Percentiles rank a stretch among this genome's conserved stretches.
phyloP scores from a whole-genome alignment of 768 basidiomycete species.

The Lentinula guzmanii region DNA sequence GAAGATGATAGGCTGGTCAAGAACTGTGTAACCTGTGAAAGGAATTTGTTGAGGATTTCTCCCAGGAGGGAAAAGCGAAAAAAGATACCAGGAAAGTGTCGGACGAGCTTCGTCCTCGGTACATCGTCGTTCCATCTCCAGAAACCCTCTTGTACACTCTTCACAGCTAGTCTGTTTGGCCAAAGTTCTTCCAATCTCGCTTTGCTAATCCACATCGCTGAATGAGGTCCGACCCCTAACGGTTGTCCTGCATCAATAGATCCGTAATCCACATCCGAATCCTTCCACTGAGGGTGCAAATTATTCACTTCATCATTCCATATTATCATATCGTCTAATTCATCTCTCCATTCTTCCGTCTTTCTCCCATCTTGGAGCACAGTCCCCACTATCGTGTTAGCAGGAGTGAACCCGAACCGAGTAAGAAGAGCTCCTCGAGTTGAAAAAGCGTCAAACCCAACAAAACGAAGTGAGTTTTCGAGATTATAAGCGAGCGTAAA shows the following conservation, averaged over 20 bases:
- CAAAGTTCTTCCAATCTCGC: conserved; percentile 20
- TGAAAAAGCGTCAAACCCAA: conserved; percentile 38
- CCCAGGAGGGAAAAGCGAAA: neutral
- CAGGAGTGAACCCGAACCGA: conserved; percentile 32
- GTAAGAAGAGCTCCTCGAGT: conserved; percentile 31
- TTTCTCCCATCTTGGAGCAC: conserved; percentile 43
- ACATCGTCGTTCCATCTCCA: conserved; percentile 48
- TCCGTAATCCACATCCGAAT: conserved; percentile 51
- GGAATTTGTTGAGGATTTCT: neutral
- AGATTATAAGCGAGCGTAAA: conserved; percentile 75
- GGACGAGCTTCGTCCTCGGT: conserved; percentile 50
- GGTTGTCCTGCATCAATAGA: conserved; percentile 41
- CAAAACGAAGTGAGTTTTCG: conserved; percentile 51
- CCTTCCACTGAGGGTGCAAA: conserved; percentile 41
- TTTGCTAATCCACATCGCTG: conserved; percentile 37
- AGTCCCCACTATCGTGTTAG: conserved; percentile 13
- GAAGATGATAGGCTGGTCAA: conserved; percentile 76
- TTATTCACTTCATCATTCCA: conserved; percentile 45
- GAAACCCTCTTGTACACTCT: conserved; percentile 47
- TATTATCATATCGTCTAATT: conserved; percentile 55
- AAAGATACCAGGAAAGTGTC: conserved; percentile 59
- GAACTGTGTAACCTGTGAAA: conserved; percentile 67
- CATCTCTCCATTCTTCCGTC: conserved; percentile 47
- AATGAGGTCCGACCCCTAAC: conserved; percentile 33
- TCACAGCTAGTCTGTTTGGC: conserved; percentile 18